Percentiles rank a stretch among this genome's conserved stretches.
Conservation (phyloP, 2,329 filamentous ascomycete genomes). For the Cytospora piceicola region DNA sequence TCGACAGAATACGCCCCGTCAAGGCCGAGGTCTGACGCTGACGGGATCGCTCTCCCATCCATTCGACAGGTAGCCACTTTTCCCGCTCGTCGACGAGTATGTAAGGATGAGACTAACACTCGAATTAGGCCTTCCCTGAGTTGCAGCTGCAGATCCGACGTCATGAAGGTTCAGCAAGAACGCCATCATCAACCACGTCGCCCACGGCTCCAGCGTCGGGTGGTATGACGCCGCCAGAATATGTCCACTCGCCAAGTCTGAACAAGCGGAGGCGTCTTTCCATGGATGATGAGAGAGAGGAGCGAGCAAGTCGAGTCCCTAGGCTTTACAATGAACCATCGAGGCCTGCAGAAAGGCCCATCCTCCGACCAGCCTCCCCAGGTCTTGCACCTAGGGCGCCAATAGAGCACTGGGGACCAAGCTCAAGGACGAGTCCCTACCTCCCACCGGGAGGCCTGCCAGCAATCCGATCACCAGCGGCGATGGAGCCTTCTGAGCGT, state of each 20-base stretch:
- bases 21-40: constrained; percentile 44
- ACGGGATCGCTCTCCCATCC: constrained; percentile 52
- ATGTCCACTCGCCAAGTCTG: constrained; percentile 53
- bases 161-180: constrained; percentile 40
- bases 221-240: constrained; percentile 48
- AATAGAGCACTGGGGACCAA: constrained; percentile 43
- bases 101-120: constrained; percentile 30
- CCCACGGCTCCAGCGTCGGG: constrained; percentile 39
- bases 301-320: constrained; percentile 51
- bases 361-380: constrained; percentile 44
- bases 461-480: constrained; percentile 37
- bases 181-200: constrained; percentile 41
- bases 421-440: constrained; percentile 43
- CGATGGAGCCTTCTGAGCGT: constrained; percentile 43
- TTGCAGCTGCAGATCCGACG: constrained; percentile 43
- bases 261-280: constrained; percentile 54
- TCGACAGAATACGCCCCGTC: constrained; percentile 40
- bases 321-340: constrained; percentile 48
- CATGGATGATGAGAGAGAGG: constrained; percentile 46
- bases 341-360: constrained; percentile 36
- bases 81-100: neutral
- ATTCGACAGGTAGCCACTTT: constrained; percentile 52
- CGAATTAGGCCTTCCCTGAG: constrained; percentile 50
- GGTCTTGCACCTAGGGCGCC: constrained; percentile 35
- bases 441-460: constrained; percentile 38